Evolutionary conservation across 257 asterid species (phyloP), one percentile per base, ranked within the genome.

Genomic region (Nicotiana paniculata): DNA sequence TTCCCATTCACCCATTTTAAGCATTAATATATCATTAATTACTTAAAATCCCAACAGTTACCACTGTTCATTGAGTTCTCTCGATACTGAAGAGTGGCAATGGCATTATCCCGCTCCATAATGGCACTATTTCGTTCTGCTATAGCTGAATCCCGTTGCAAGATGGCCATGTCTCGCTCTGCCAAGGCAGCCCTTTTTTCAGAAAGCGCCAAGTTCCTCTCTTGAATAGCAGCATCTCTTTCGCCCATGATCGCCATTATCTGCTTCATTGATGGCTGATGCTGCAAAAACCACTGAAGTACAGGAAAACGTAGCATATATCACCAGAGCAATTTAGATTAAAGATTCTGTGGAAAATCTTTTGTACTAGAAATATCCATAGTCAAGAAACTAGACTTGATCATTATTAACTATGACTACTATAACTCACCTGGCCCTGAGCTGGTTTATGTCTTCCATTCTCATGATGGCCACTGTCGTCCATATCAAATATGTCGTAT

Each of bases 201-300:
- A 1, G 99, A 92, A 79, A 96, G 87, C 66, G 98, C 97, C 67
- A 96, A 80, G 58, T 96, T 96, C 37, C 96, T 84, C 87, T 96
- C 99, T 74, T 96, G 99, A 84, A 96, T 90, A 24, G 98, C 99
- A 26, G 97, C 99, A 81, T 96, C 99, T 84, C 99, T 82, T 84
- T 96, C 99, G 1, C 96, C 93, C 97, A 94, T 93, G 48, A 96
- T 88, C 26, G 91, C 88, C 98, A 94, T 96, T 83, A 96, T 93
- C 77, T 96, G 99, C 84, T 94, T 96, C 98, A 96, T 94, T 6
- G 99, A 92, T 57, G 98, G 98, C 86, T 95, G 97, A 81, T 95
- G 98, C 86, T 92, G 98, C 93, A 96, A 90, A 86, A 96, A 88
- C 98, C 99, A 96, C 99, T 96, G 93, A 62, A 81, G 66, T 43